Conservation (phyloP, 208 protist genomes). For the Trypanosoma cruzi region DNA sequence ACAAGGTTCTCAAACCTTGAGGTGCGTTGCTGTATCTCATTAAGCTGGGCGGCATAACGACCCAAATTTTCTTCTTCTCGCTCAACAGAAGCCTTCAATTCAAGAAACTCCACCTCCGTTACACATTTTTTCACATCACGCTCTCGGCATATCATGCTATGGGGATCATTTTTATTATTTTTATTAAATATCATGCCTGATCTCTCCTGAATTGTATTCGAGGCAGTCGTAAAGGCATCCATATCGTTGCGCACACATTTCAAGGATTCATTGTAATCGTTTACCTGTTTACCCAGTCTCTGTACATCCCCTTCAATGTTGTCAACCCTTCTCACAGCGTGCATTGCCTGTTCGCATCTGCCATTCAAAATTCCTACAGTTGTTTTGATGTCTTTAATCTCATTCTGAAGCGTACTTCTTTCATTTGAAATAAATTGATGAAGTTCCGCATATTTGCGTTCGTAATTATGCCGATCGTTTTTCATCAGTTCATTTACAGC, state of each 20-base stretch:
- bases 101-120: not conserved
- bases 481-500: not conserved
- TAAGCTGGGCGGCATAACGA: constrained; percentile 1
- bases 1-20: constrained; percentile 9
- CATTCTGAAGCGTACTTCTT: constrained; percentile 1
- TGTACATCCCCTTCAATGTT: not conserved
- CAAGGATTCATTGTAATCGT: not conserved
- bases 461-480: not conserved
- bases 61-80: constrained; percentile 1
- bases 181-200: not conserved
- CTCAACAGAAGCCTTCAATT: constrained; percentile 5
- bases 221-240: not conserved
- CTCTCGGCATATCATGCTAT: not conserved
- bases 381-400: constrained; percentile 14
- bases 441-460: constrained; percentile 10
- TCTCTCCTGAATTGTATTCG: not conserved
- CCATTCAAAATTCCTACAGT: constrained; percentile 2
- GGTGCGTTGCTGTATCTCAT: constrained; percentile 1
- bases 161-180: not conserved
- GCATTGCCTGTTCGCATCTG: constrained; percentile 9
- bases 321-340: not conserved
- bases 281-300: not conserved
- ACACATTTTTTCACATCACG: not conserved
- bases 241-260: constrained; percentile 7
- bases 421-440: constrained; percentile 4